Base-by-base conservation (phyloP, 2,329 filamentous ascomycete genomes). In the Grosmannia huntii region DNA sequence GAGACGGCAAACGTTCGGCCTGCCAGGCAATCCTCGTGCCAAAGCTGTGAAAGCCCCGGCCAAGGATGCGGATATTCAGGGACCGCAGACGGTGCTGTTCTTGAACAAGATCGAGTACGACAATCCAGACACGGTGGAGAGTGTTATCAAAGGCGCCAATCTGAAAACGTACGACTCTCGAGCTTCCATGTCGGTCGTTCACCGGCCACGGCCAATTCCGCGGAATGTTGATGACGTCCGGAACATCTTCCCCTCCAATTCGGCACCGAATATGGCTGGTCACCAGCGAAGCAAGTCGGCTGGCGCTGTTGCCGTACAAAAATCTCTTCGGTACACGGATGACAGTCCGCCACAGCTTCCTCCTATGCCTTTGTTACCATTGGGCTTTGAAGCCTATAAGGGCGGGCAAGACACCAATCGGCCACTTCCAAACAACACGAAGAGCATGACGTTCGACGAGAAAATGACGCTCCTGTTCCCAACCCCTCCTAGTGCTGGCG, bases 401-500 rank as follows among this genome's bases (percentile, higher is more conserved):
- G 54, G 53, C 23, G 55, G 28, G 7, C 48, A 51, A 4, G 49
- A 56, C 33, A 63, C 70, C 7, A 59, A 67, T 46, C 67, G 75
- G 19, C 70, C 78, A 21, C 70, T 73, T 6, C 75, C 78, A 3
- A 81, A 80, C 60, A 68, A 79, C 60, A 80, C 77, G 3, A 76
- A 75, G 66, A 82, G 77, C 65, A 82, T 82, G 79, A 80, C 77
- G 0, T 75, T 80, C 60, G 72, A 81, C 56, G 80, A 82, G 63
- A 82, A 82, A 65, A 78, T 82, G 69, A 69, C 72, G 1, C 66
- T 80, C 5, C 67, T 83, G 27, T 80, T 79, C 61, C 71, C 75
- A 4, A 66, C 68, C 9, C 67, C 73, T 55, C 60, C 69, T 53
- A 68, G 68, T 57, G 62, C 61, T 57, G 59, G 62, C 46, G 56